Conservation (phyloP, 495 filamentous ascomycete species). For the Hypoxylon trugodes region DNA sequence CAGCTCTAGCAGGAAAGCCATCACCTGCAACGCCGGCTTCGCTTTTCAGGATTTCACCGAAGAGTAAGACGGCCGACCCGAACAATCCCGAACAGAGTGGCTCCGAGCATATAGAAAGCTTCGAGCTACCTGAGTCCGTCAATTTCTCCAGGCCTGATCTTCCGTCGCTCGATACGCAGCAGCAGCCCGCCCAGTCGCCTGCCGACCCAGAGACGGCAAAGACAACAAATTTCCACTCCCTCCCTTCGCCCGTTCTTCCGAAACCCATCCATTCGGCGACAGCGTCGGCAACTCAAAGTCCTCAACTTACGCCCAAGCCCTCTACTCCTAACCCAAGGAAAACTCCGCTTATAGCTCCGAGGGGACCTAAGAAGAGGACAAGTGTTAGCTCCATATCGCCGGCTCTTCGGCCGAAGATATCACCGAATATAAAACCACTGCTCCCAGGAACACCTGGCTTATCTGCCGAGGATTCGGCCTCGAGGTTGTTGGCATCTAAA, state of each 20-base stretch:
- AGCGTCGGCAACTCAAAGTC: slow-evolving; percentile 60
- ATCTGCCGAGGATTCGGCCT: slow-evolving; percentile 72
- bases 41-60: slow-evolving; percentile 73
- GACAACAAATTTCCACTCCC: slow-evolving; percentile 50
- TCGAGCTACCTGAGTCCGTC: slow-evolving; percentile 71
- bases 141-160: slow-evolving; percentile 56
- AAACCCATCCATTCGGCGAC: slow-evolving; percentile 48
- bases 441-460: slow-evolving; percentile 69
- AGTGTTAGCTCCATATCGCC: slow-evolving; percentile 82
- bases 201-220: slow-evolving; percentile 45
- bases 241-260: slow-evolving; percentile 56
- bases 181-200: slow-evolving; percentile 45
- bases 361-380: slow-evolving; percentile 71
- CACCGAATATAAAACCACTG: slow-evolving; percentile 91
- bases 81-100: slow-evolving; percentile 49
- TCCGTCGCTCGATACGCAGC: slow-evolving; percentile 56
- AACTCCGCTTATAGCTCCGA: slow-evolving; percentile 55
- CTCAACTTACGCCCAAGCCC: slow-evolving; percentile 54
- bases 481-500: slow-evolving; percentile 87
- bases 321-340: slow-evolving; percentile 49
- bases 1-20: slow-evolving; percentile 45
- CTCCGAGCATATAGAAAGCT: slow-evolving; percentile 72
- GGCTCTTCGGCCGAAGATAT: slow-evolving; percentile 89
- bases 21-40: slow-evolving; percentile 83
- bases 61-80: slow-evolving; percentile 43